These are phyloP conservation scores for Malassezia dermatis DNA, from an alignment of 1,284 basidiomycete species.

Conservation along the genomic window DNA sequence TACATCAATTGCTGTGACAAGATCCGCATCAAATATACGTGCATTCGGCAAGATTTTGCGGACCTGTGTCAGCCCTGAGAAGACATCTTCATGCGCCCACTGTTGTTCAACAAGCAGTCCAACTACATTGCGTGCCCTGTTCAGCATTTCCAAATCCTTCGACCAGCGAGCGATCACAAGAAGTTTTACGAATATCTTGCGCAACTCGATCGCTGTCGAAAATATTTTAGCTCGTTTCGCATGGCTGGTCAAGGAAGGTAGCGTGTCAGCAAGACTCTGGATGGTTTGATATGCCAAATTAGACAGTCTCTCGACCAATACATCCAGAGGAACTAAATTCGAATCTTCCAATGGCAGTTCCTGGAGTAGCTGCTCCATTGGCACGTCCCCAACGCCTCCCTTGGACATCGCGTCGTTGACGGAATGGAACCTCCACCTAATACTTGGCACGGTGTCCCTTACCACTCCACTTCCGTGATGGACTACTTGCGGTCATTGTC, in stretches of 20 bases:
- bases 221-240: slow-evolving; percentile 69
- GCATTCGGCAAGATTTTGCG: slow-evolving; percentile 53
- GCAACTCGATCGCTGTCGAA: slow-evolving; percentile 73
- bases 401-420: not conserved
- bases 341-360: slow-evolving; percentile 67
- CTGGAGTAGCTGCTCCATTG: slow-evolving; percentile 54
- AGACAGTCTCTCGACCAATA: slow-evolving; percentile 63
- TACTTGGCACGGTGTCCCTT: not conserved
- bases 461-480: slow-evolving; percentile 52
- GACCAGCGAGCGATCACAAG: slow-evolving; percentile 51
- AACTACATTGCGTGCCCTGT: slow-evolving; percentile 36
- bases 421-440: slow-evolving; percentile 4
- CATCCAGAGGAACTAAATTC: slow-evolving; percentile 64
- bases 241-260: slow-evolving; percentile 71
- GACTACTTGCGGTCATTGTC: slow-evolving; percentile 73
- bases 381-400: slow-evolving; percentile 7
- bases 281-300: slow-evolving; percentile 73
- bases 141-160: slow-evolving; percentile 23
- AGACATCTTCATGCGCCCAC: slow-evolving; percentile 65
- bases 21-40: slow-evolving; percentile 68
- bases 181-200: slow-evolving; percentile 78
- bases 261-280: slow-evolving; percentile 73
- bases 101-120: slow-evolving; percentile 54
- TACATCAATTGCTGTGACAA: slow-evolving; percentile 76
- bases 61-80: slow-evolving; percentile 58